A percentile compares a stretch with the other conserved stretches of the same genome.
phyloP scores from a whole-genome alignment of 306 rosid genomes.

The Pyrus bretschneideri region DNA sequence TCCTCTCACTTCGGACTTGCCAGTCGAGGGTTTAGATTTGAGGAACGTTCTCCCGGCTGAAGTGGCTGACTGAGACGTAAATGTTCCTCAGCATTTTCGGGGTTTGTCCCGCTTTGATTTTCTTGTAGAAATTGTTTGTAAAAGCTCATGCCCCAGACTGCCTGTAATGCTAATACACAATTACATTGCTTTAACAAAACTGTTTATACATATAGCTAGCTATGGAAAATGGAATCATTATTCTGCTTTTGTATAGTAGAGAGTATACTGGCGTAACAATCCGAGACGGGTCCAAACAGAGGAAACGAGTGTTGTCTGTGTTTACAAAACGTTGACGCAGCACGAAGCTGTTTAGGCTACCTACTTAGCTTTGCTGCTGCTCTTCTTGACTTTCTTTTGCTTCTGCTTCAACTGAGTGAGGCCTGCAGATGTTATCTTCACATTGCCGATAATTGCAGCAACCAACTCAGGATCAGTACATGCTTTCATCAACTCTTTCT shows the following conservation, averaged over 20 bases:
- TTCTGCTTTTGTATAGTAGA: neutral
- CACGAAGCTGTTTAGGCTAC: constrained; percentile 1
- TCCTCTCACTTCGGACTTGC: constrained; percentile 65
- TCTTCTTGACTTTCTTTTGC: constrained; percentile 89
- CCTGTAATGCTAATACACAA: neutral
- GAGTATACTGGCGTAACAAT: neutral
- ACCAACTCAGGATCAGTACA: constrained; percentile 91
- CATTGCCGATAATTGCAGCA: constrained; percentile 81
- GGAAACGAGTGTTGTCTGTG: neutral
- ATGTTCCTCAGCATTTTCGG: neutral
- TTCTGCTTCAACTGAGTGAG: constrained; percentile 87
- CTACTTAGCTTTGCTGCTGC: constrained; percentile 23
- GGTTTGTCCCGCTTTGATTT: neutral
- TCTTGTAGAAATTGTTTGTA: constrained; percentile 19
- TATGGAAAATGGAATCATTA: neutral
- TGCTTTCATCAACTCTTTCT: constrained; percentile 94
- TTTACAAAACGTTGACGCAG: neutral
- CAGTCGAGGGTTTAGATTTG: constrained; percentile 72
- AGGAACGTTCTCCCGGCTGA: constrained; percentile 54
- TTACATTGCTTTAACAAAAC: neutral
- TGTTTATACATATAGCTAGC: neutral
- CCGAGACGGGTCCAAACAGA: neutral
- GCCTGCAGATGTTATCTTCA: constrained; percentile 78
- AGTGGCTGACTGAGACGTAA: constrained; percentile 15
- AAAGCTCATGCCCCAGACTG: neutral